These are phyloP conservation scores for Medicago arabica DNA, from an alignment of 306 rosid species.

Conservation along the genomic window DNA sequence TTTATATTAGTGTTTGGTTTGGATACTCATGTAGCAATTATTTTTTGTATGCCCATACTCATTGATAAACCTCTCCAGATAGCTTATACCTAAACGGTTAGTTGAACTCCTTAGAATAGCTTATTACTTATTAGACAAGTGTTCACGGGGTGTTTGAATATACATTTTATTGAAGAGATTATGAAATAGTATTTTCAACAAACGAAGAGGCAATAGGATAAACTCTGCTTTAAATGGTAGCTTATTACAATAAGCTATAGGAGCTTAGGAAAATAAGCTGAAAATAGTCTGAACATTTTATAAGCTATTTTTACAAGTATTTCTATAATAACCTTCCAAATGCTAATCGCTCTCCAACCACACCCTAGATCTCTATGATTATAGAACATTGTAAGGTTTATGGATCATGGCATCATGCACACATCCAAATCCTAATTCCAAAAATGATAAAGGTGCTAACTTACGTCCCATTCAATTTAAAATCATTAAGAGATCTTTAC, in stretches of 20 bases:
- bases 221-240: neutral
- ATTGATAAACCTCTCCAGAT: neutral
- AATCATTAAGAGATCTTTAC: neutral
- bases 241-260: neutral
- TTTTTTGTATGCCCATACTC: too few species aligned
- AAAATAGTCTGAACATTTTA: neutral
- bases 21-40: neutral
- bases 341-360: neutral
- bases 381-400: neutral
- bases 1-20: neutral
- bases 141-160: neutral
- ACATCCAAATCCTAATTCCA: conserved; percentile 7
- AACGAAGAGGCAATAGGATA: neutral
- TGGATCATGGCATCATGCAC: conserved; percentile 15
- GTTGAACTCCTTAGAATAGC: neutral
- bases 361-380: neutral
- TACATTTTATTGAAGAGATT: neutral
- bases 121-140: neutral
- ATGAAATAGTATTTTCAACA: neutral
- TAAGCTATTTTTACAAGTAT: neutral
- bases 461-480: neutral
- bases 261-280: neutral
- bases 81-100: neutral
- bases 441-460: neutral
- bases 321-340: neutral